A percentile compares a stretch with the other conserved stretches of the same genome.
Conservation (phyloP, 2,329 filamentous ascomycete species). For the Colletotrichum sp. region DNA sequence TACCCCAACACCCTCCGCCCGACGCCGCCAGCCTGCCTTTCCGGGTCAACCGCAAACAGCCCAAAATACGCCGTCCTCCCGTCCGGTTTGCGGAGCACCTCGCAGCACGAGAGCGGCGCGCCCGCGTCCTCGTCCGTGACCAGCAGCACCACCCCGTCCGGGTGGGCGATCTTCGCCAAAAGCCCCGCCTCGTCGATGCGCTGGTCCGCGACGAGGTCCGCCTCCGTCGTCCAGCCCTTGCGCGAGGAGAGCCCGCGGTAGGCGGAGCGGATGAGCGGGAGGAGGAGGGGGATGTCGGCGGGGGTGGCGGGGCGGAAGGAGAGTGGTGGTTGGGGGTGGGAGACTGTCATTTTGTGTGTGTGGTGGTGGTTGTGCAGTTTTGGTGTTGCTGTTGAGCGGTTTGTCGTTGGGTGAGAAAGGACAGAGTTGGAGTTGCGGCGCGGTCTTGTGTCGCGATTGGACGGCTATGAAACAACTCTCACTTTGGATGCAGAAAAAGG, state of each 20-base stretch:
- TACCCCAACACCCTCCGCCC: slow-evolving; percentile 44
- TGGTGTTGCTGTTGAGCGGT: neutral
- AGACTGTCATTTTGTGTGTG: neutral
- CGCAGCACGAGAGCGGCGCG: slow-evolving; percentile 47
- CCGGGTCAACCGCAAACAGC: slow-evolving; percentile 52
- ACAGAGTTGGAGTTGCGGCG: neutral
- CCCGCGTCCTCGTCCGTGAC: slow-evolving; percentile 31
- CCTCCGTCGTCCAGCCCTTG: slow-evolving; percentile 53
- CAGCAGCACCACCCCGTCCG: slow-evolving; percentile 40
- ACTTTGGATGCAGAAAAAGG: neutral
- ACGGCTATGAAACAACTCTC: neutral
- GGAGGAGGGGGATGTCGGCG: slow-evolving; percentile 35
- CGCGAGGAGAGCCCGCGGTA: slow-evolving; percentile 48
- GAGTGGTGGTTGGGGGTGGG: slow-evolving; percentile 20
- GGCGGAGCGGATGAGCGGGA: slow-evolving; percentile 45
- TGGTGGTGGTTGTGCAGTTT: neutral
- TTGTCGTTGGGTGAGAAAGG: neutral
- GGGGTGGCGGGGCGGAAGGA: slow-evolving; percentile 39
- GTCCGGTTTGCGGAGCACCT: slow-evolving; percentile 33
- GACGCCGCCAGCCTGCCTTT: slow-evolving; percentile 47
- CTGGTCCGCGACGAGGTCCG: slow-evolving; percentile 46
- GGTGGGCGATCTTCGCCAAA: slow-evolving; percentile 42
- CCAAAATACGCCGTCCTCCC: slow-evolving; percentile 41
- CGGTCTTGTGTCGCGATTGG: neutral
- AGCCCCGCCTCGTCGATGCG: slow-evolving; percentile 45